A percentile compares a stretch with the other conserved stretches of the same genome.
These are phyloP conservation scores for Vaucheria bursata DNA, from an alignment of 352 stramenopile species.

Conservation along the genomic window DNA sequence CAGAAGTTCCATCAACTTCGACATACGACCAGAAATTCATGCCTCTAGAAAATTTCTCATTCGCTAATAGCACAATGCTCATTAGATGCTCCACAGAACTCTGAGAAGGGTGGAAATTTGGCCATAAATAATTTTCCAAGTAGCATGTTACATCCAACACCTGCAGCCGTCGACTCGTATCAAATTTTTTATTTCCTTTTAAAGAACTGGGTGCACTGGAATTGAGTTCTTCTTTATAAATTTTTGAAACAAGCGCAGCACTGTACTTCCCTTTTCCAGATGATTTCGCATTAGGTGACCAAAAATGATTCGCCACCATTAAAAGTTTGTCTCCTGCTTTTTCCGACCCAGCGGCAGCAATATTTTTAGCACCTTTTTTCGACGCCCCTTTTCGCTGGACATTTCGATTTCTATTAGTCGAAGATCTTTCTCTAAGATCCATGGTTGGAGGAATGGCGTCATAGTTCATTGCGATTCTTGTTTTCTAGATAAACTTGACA, in stretches of 20 bases:
- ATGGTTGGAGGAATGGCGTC: too few relatives aligned
- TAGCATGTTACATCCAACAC: slow-evolving; percentile 38
- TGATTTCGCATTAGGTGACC: too few relatives aligned
- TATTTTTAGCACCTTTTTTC: too few relatives aligned
- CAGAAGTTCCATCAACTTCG: slow-evolving; percentile 9
- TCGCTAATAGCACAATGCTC: slow-evolving; percentile 41
- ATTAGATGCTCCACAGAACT: slow-evolving; percentile 28
- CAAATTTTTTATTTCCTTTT: slow-evolving; percentile 4
- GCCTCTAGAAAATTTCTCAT: slow-evolving; percentile 41
- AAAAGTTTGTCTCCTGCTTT: too few relatives aligned
- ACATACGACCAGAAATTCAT: slow-evolving; percentile 36
- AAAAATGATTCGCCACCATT: too few relatives aligned
- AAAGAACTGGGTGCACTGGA: slow-evolving; percentile 14
- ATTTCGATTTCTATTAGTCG: too few relatives aligned
- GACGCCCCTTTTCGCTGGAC: too few relatives aligned
- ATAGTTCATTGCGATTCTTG: too few relatives aligned
- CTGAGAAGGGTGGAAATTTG: slow-evolving; percentile 24
- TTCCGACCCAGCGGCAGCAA: too few relatives aligned
- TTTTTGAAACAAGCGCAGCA: slow-evolving; percentile 17
- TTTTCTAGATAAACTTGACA: too few relatives aligned
- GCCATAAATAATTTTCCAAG: slow-evolving; percentile 46
- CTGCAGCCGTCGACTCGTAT: slow-evolving; percentile 31
- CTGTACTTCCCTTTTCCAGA: too few relatives aligned
- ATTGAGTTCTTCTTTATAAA: slow-evolving; percentile 40
- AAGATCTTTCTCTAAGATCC: too few relatives aligned